Conservation (phyloP, 345 rosid genomes). For the Bretschneidera sinensis region DNA sequence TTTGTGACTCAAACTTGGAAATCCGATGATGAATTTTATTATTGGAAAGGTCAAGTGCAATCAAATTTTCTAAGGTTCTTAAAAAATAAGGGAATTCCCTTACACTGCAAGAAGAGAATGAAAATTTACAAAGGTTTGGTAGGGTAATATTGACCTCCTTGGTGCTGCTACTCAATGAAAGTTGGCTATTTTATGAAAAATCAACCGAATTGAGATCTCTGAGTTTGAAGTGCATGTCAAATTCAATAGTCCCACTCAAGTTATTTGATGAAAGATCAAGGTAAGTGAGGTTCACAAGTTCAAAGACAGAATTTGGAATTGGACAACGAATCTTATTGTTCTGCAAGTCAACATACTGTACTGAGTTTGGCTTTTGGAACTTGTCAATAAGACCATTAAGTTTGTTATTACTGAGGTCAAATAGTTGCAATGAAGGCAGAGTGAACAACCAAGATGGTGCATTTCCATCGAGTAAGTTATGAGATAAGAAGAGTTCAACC, state of each 20-base stretch:
- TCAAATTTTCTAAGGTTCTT: neutral
- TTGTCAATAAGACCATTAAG: neutral
- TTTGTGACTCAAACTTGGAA: neutral
- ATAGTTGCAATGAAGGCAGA: neutral
- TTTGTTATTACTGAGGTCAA: neutral
- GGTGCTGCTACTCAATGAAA: too few relatives aligned
- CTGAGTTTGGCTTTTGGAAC: neutral
- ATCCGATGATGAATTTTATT: slow-evolving; percentile 10
- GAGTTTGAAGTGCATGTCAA: neutral
- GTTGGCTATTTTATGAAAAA: too few relatives aligned
- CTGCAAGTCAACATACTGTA: neutral
- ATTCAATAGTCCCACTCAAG: too few relatives aligned
- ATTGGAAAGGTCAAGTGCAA: neutral
- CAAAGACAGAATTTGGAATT: neutral
- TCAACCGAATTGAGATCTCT: neutral
- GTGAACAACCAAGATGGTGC: slow-evolving; percentile 12
- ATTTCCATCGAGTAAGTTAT: too few relatives aligned
- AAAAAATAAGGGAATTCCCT: slow-evolving; percentile 7
- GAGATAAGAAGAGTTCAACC: too few relatives aligned
- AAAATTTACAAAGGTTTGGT: neutral
- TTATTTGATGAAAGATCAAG: neutral
- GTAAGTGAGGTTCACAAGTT: neutral
- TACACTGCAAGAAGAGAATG: neutral
- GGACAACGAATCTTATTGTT: neutral
- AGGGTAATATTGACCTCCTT: neutral